A percentile compares a stretch with the other conserved stretches of the same genome.
phyloP scores from a whole-genome alignment of 2,329 filamentous ascomycete species.

The Trichocomaceae sp. region DNA sequence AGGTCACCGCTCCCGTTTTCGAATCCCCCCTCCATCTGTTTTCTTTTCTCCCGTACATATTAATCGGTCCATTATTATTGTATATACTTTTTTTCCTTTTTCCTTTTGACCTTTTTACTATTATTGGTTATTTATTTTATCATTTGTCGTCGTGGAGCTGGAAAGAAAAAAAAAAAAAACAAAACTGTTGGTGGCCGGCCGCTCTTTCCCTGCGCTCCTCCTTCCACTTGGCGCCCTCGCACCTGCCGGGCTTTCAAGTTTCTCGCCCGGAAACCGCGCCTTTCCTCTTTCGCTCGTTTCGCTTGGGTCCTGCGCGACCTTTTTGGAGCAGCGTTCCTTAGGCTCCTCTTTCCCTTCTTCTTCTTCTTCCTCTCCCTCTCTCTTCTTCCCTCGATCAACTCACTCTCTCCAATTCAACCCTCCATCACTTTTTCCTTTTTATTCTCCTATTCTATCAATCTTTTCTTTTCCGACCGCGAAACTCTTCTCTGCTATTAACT shows the following conservation, averaged over 20 bases:
- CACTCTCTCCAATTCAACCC: slow-evolving; percentile 12
- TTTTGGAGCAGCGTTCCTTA: slow-evolving; percentile 18
- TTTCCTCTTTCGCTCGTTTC: slow-evolving; percentile 22
- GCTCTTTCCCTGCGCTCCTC: background rate
- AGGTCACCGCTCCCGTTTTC: background rate
- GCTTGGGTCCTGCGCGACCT: slow-evolving; percentile 22
- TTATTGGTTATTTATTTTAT: background rate
- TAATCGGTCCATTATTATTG: background rate
- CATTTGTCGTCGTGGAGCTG: background rate
- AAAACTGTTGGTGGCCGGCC: background rate
- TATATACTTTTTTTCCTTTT: background rate
- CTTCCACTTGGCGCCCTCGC: background rate
- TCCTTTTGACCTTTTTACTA: background rate
- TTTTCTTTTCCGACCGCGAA: slow-evolving; percentile 8
- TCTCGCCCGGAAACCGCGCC: slow-evolving; percentile 15
- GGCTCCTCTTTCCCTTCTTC: slow-evolving; percentile 12
- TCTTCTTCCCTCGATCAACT: slow-evolving; percentile 12
- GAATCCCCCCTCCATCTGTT: background rate
- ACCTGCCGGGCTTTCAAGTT: background rate
- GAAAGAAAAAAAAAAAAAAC: too few species aligned
- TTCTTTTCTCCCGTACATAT: background rate
- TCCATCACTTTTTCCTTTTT: slow-evolving; percentile 13
- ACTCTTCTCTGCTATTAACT: slow-evolving; percentile 5
- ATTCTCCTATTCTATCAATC: slow-evolving; percentile 11
- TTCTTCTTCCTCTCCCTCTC: slow-evolving; percentile 8